Evolutionary conservation across 1,139 yeast genomes (phyloP).

Genomic region (Scheffersomyces stambukii): DNA sequence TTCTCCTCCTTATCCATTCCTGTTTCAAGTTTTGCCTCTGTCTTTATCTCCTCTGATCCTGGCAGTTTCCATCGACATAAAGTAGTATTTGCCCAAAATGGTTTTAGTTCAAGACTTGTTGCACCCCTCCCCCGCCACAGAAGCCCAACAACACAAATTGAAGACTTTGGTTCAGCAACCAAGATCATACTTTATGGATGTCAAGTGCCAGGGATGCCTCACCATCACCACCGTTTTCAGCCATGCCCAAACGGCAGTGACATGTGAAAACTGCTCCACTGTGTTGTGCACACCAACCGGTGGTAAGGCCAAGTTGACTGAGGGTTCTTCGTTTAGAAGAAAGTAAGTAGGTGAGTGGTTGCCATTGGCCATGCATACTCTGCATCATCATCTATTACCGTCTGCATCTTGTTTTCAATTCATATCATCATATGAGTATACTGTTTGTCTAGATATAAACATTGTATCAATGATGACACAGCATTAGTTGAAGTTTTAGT

Average conservation of each 20-base stretch:
- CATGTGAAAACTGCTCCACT: constrained; percentile 97
- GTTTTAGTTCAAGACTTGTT: constrained; percentile 96
- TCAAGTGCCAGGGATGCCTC: constrained; percentile 98
- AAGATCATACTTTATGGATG: constrained; percentile 99
- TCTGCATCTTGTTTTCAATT: constrained; percentile 1
- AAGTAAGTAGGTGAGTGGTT: no score
- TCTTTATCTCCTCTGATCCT: no score
- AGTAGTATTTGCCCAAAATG: constrained; percentile 25
- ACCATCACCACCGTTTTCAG: constrained; percentile 98
- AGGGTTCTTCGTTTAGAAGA: constrained; percentile 99
- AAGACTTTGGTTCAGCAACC: constrained; percentile 96
- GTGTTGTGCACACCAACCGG: constrained; percentile 99
- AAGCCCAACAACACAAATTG: constrained; percentile 94
- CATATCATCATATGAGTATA: no score
- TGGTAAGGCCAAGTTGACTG: constrained; percentile 99
- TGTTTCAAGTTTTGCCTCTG: no score
- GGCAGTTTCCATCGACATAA: no score
- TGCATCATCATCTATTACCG: no score
- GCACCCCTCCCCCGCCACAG: constrained; percentile 95
- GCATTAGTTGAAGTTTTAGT: neutral
- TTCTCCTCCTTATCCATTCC: no score
- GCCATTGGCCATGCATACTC: no score
- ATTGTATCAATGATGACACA: no score
- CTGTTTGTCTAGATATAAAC: no score
- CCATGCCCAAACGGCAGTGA: constrained; percentile 99